Conservation (phyloP, 805 yeast genomes). For the Jamesozyma gamospora region DNA sequence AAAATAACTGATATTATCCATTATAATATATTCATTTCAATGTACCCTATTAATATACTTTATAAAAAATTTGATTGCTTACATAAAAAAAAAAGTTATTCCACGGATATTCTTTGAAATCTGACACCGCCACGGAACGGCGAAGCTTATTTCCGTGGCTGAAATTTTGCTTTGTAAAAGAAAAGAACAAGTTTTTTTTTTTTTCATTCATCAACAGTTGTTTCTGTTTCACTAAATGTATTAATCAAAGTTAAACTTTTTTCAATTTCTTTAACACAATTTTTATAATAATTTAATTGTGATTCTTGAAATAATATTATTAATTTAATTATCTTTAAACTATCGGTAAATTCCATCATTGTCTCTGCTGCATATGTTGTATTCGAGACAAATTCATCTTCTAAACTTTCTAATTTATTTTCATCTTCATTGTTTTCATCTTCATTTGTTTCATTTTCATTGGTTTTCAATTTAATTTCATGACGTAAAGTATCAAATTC, state of each 20-base stretch:
- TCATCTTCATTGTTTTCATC: constrained; percentile 8
- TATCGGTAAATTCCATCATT: constrained; percentile 63
- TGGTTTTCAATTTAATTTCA: constrained; percentile 34
- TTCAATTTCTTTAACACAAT: constrained; percentile 41
- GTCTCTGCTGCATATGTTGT: constrained; percentile 70
- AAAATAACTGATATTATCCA: no score
- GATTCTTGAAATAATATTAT: constrained; percentile 59
- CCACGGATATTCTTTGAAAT: no score
- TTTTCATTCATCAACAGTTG: neutral
- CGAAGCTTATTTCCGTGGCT: neutral
- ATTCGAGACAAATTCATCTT: constrained; percentile 72
- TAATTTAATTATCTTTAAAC: constrained; percentile 52
- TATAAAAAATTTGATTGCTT: no score
- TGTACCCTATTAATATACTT: no score
- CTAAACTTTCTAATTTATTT: constrained; percentile 42
- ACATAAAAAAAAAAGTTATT: no score
- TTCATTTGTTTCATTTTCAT: constrained; percentile 12
- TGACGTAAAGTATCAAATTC: constrained; percentile 63
- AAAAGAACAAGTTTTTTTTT: neutral
- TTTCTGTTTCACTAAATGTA: constrained; percentile 9
- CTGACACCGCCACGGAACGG: no score
- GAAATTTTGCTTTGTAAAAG: neutral
- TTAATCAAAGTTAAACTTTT: constrained; percentile 35
- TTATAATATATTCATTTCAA: no score
- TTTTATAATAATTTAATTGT: constrained; percentile 55